A percentile compares a stretch with the other conserved stretches of the same genome.
Evolutionary conservation across 495 filamentous ascomycete species (phyloP).

Genomic region (Neurospora hispaniola): DNA sequence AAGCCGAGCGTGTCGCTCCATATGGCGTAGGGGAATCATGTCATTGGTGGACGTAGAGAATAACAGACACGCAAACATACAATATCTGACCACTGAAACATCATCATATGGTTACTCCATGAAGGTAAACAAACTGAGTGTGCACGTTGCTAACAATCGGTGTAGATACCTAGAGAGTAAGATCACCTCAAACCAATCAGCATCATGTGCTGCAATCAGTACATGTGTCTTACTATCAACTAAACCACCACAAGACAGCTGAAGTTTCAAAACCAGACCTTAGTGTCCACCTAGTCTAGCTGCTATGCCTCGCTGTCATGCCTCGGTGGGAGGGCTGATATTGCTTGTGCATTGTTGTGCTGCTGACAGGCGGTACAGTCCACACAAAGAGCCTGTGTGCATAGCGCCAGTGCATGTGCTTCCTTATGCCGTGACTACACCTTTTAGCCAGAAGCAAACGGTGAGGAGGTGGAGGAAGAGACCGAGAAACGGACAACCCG

Average conservation of each 20-base stretch:
- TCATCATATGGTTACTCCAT: neutral
- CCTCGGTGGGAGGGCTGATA: neutral
- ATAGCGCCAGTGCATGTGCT: neutral
- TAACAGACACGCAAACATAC: neutral
- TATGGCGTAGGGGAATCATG: neutral
- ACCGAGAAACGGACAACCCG: neutral
- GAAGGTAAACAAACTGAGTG: neutral
- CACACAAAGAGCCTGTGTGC: neutral
- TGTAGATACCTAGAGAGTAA: neutral
- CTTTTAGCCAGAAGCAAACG: neutral
- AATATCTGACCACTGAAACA: constrained; percentile 1
- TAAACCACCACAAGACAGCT: neutral
- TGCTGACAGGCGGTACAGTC: neutral
- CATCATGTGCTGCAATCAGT: neutral
- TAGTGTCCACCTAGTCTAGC: neutral
- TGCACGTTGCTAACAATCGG: neutral
- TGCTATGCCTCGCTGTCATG: neutral
- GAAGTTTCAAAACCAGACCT: neutral
- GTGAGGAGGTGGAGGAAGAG: neutral
- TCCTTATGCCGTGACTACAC: neutral
- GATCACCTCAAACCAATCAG: neutral
- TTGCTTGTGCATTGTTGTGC: neutral
- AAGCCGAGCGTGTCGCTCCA: neutral
- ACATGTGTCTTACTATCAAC: neutral
- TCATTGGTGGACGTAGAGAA: neutral